Evolutionary conservation across 164 flowering plant species (phyloP), one percentile per base, ranked within the genome.

Genomic region (Taxillus chinensis): DNA sequence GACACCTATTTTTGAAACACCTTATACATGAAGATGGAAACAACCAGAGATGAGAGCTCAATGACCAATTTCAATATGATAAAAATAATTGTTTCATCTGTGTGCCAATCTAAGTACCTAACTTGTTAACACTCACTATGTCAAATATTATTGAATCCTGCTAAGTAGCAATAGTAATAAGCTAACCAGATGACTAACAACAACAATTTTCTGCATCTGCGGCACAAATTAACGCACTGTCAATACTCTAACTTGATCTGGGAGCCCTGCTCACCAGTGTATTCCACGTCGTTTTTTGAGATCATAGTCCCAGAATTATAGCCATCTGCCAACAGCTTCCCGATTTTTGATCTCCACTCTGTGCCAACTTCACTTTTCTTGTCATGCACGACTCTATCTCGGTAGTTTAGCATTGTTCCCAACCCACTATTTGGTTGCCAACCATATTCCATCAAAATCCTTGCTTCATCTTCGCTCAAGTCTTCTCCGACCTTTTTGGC

Each of bases 391-490:
- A 92, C 96, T 62, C 98, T 78, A 69, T 85, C 96, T 7, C 85
- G 70, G 70, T 86, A 92, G 72, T 86, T 83, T n/a, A 92, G 90
- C 98, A 92, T 90, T 13, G 96, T 74, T 43, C 84, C 96, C 52
- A 90, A 66, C 16, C 98, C 93, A 39, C 70, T 83, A 62, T 86
- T 80, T 53, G 87, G 93, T 43, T 60, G 58, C 98, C 96, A 92
- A 63, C 98, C 98, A 71, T 79, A 92, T 63, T 81, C 81, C 73
- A 72, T 76, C 58, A 92, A 69, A 50, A 89, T 88, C 60, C 63
- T 45, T n/a, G 96, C 98, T 75, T 92, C 95, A 2, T 83, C 93
- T 69, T 85, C 89, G 7, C 70, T 78, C 75, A 92, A 65, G 74
- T 90, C 95, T 70, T 89, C 85, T 53, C 98, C 96, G 66, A 90